Conservation (phyloP, 176 grass and related monocot species). For the Dendrocalamus sinicus region DNA sequence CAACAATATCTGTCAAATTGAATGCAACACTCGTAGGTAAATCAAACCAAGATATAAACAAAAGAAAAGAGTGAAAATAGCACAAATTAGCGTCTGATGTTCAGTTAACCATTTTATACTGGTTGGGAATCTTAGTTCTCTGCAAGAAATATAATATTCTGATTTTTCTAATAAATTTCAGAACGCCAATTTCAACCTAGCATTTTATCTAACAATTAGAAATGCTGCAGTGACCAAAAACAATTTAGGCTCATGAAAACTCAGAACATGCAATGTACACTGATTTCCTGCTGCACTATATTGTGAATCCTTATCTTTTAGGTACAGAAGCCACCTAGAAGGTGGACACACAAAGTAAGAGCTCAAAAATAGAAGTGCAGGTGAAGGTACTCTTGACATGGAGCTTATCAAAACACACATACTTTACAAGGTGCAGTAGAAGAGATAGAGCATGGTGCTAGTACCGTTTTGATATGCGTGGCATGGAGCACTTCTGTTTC, state of each 20-base stretch:
- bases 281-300: conserved; percentile 31
- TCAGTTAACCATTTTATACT: conserved; percentile 21
- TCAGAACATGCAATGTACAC: conserved; percentile 16
- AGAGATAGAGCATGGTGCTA: conserved; percentile 58
- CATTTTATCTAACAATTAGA: conserved; percentile 16
- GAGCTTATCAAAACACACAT: conserved; percentile 25
- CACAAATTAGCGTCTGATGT: background rate
- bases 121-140: background rate
- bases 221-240: conserved; percentile 1
- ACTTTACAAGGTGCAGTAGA: conserved; percentile 45
- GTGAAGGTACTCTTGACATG: background rate
- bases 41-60: background rate
- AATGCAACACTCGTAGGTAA: background rate
- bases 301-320: conserved; percentile 25
- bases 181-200: conserved; percentile 5
- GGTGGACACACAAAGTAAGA: conserved; percentile 35
- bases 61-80: conserved; percentile 9
- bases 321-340: conserved; percentile 52
- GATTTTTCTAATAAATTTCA: conserved; percentile 19
- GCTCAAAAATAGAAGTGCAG: background rate
- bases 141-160: conserved; percentile 12
- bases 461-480: conserved; percentile 91
- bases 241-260: conserved; percentile 9
- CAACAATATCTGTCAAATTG: conserved; percentile 6
- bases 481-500: conserved; percentile 83